Evolutionary conservation across 768 basidiomycete species (phyloP).

Genomic region (Hygrophoropsis aurantiaca): DNA sequence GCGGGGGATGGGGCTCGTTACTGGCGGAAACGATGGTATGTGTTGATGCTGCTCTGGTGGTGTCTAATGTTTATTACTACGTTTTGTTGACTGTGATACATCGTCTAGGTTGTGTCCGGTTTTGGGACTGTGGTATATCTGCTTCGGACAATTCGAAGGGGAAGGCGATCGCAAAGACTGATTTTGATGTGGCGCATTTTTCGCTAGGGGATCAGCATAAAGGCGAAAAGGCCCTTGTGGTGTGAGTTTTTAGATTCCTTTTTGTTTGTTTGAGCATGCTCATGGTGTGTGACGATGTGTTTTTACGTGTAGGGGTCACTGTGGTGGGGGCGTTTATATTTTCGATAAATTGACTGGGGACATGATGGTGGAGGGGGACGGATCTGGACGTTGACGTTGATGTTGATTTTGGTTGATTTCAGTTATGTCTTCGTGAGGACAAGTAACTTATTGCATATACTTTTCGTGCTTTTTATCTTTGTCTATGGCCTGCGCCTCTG

Average conservation of each 20-base stretch:
- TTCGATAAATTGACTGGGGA: slow-evolving; percentile 36
- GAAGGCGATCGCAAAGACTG: slow-evolving; percentile 47
- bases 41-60: background rate
- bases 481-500: no score
- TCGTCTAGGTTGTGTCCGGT: slow-evolving; percentile 59
- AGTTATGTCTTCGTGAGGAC: no score
- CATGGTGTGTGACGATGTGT: background rate
- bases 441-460: no score
- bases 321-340: slow-evolving; percentile 46
- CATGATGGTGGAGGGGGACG: no score
- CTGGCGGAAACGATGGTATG: slow-evolving; percentile 66
- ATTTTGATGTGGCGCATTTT: slow-evolving; percentile 60
- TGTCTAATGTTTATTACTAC: background rate
- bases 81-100: slow-evolving; percentile 4
- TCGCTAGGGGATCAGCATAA: slow-evolving; percentile 53
- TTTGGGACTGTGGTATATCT: slow-evolving; percentile 61
- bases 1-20: slow-evolving; percentile 48
- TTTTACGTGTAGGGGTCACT: slow-evolving; percentile 42
- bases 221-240: slow-evolving; percentile 56
- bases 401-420: no score
- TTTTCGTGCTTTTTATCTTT: no score
- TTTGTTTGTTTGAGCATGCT: no score
- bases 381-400: no score
- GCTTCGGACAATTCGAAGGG: slow-evolving; percentile 42
- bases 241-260: slow-evolving; percentile 46